phyloP scores from a whole-genome alignment of 2,329 filamentous ascomycete genomes.

The Tolypocladium tropicale region DNA sequence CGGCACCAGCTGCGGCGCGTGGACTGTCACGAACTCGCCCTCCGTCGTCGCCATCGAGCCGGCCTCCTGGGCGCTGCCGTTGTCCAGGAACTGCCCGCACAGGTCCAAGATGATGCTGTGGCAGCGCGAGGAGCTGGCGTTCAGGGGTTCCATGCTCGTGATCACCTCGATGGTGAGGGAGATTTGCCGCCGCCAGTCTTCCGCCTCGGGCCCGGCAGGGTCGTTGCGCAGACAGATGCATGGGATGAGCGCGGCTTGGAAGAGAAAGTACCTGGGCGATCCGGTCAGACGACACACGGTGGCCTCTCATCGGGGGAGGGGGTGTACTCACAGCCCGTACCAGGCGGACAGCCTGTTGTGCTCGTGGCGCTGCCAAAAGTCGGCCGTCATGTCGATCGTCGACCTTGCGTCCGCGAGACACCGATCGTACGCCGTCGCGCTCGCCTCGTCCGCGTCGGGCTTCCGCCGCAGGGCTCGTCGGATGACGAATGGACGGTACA shows the following conservation, averaged over 20 bases:
- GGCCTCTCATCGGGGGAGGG: too few species aligned
- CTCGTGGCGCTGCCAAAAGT: slow-evolving; percentile 24
- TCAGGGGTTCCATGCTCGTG: slow-evolving; percentile 23
- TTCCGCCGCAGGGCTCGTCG: slow-evolving; percentile 18
- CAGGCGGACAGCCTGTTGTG: slow-evolving; percentile 30
- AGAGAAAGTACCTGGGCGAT: slow-evolving; percentile 32
- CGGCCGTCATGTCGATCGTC: slow-evolving; percentile 26
- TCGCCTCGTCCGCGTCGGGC: slow-evolving; percentile 9
- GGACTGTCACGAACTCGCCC: neutral
- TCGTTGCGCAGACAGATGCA: slow-evolving; percentile 35
- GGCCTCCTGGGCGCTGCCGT: slow-evolving; percentile 3
- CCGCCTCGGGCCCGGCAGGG: slow-evolving; percentile 22
- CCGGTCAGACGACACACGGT: neutral
- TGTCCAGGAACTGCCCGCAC: slow-evolving; percentile 25
- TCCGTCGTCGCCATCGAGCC: neutral
- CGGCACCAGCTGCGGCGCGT: neutral
- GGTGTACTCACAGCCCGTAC: slow-evolving; percentile 27
- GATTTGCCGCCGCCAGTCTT: slow-evolving; percentile 31
- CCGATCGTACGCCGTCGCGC: slow-evolving; percentile 11
- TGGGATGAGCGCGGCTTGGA: slow-evolving; percentile 37
- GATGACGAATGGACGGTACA: slow-evolving; percentile 36
- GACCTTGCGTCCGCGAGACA: slow-evolving; percentile 30
- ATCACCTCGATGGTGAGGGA: slow-evolving; percentile 24
- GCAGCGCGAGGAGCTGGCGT: slow-evolving; percentile 30
- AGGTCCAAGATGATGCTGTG: slow-evolving; percentile 29